Base-by-base conservation (phyloP, 345 rosid species). In the Corchorus capsularis region DNA sequence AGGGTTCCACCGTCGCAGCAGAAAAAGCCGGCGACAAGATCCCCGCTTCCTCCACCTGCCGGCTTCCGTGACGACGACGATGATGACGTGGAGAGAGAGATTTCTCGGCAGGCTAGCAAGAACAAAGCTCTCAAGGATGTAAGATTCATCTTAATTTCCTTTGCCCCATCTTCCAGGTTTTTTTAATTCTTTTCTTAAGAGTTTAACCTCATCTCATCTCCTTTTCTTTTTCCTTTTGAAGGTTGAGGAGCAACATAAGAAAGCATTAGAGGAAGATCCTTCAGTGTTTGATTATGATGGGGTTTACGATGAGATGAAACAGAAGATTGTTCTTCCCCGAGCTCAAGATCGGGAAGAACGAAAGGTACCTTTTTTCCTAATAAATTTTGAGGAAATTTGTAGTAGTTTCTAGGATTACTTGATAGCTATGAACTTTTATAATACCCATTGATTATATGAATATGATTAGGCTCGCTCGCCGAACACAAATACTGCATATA, bases 181-280 rank as follows among this genome's bases (percentile, higher is more conserved):
- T 20, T n/a, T n/a, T n/a, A n/a, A n/a, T n/a, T 52, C 53, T 50
- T 17, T 63, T 32, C 35, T 4, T 15, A 59, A 22, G 2, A 46
- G 22, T 12, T 45, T 46, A 13, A 67, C 11, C 0, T 2, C 2
- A 11, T 3, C 50, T 22, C 55, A n/a, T 8, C 9, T 53, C 52
- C 12, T 17, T 37, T n/a, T 73, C 7, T 32, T 37, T 65, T 69
- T 41, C 72, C 72, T 56, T 35, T 46, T 41, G 37, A 80, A 92
- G 99, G 79, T 89, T n/a, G 99, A 96, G 79, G 97, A 92, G 79
- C 92, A 90, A 73, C 97, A 90, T 73, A 92, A 86, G 85, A 91
- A 92, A 79, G 94, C 96, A 7, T 75, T 93, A 78, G 94, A 91
- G 74, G 98, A 92, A 61, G 97, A 96, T 70, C 96, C 98, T 14